Conservation (phyloP, 768 basidiomycete species). For the Panaeolus cyanescens region DNA sequence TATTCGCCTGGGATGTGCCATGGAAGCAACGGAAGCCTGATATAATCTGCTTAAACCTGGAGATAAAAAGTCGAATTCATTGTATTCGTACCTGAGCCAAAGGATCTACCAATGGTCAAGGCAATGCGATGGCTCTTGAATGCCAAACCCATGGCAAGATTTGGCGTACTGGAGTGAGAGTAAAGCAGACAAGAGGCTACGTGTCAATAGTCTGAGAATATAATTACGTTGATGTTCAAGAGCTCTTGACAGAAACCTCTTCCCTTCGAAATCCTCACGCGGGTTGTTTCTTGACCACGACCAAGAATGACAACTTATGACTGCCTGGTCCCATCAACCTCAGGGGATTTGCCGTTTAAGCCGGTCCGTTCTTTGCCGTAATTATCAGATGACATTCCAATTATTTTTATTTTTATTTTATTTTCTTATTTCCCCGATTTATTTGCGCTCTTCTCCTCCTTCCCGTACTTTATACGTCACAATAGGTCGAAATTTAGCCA, state of each 20-base stretch:
- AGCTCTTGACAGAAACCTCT: neutral
- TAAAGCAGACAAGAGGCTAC: slow-evolving; percentile 8
- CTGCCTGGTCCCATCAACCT: slow-evolving; percentile 9
- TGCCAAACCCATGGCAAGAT: slow-evolving; percentile 25
- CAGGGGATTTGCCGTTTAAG: neutral
- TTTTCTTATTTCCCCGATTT: slow-evolving; percentile 11
- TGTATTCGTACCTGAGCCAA: neutral
- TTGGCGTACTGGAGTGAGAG: slow-evolving; percentile 26
- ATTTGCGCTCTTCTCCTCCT: slow-evolving; percentile 14
- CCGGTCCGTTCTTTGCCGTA: slow-evolving; percentile 6
- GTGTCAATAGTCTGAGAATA: slow-evolving; percentile 13
- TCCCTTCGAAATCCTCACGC: neutral
- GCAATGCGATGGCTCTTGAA: slow-evolving; percentile 22
- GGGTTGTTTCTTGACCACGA: slow-evolving; percentile 9
- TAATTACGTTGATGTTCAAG: slow-evolving; percentile 9
- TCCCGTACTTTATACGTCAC: slow-evolving; percentile 39
- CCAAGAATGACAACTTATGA: neutral
- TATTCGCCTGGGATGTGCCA: slow-evolving; percentile 23
- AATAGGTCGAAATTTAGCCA: slow-evolving; percentile 33
- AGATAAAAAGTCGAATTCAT: neutral
- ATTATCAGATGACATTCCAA: slow-evolving; percentile 6
- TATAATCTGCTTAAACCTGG: slow-evolving; percentile 1
- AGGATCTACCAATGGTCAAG: slow-evolving; percentile 10
- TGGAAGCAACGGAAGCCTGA: slow-evolving; percentile 36
- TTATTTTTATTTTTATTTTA: neutral